phyloP scores from a whole-genome alignment of 441 rosid species.

The Pelargonium fulgidum region DNA sequence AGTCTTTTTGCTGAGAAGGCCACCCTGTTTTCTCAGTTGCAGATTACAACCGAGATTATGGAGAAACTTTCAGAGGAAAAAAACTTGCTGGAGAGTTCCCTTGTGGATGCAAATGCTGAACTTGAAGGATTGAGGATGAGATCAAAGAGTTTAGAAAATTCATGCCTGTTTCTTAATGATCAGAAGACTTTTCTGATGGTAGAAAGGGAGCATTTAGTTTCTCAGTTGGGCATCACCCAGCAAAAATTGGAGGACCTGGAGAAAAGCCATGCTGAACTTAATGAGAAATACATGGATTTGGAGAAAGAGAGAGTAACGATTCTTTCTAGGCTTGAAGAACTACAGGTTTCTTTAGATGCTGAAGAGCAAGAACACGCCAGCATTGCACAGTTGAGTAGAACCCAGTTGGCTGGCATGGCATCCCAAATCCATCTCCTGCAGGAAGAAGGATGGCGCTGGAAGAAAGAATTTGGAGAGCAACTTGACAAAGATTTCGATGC shows the following conservation, averaged over 20 bases:
- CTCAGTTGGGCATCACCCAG: conserved; percentile 45
- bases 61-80: conserved; percentile 61
- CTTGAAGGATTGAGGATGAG: conserved; percentile 52
- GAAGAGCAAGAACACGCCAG: conserved; percentile 48
- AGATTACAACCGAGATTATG: conserved; percentile 42
- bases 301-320: conserved; percentile 53
- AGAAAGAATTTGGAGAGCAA: conserved; percentile 57
- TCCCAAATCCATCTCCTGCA: conserved; percentile 46
- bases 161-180: conserved; percentile 46
- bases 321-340: conserved; percentile 46
- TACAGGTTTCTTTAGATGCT: conserved; percentile 38
- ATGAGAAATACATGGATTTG: conserved; percentile 37
- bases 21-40: conserved; percentile 47
- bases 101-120: conserved; percentile 60
- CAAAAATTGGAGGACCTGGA: conserved; percentile 42
- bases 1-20: conserved; percentile 57
- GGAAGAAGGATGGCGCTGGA: conserved; percentile 46
- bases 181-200: conserved; percentile 47
- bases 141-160: conserved; percentile 51
- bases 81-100: conserved; percentile 57
- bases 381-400: conserved; percentile 36
- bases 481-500: conserved; percentile 51
- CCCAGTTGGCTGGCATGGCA: conserved; percentile 44
- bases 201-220: conserved; percentile 48
- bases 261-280: conserved; percentile 41